Evolutionary conservation across 78 protist genomes (phyloP), one percentile per base, ranked within the genome.

Genomic region (Corallochytrium limacisporum): DNA sequence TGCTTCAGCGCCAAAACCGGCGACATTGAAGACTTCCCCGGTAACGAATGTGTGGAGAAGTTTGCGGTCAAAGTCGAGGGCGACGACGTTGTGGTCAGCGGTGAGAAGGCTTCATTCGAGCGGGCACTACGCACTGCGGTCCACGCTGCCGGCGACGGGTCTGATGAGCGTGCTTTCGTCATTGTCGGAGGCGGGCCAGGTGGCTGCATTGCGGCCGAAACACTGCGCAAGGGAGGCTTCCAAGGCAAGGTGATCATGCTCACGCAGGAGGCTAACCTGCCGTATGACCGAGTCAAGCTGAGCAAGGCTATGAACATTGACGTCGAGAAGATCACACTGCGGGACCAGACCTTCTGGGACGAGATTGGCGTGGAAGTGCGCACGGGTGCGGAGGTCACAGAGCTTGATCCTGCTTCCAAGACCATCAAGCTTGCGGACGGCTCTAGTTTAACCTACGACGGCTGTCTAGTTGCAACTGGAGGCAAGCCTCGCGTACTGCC

Each of bases 1-100:
- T 69, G 74, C 49, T 69, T 69, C 74, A 53, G 28, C 22, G 39
- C 35, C 37, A 37, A 3, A 22, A 55, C 74, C 2, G 74, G 74
- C 15, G 74, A 69, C 53, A 69, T 69, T 26, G 74, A 69, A 24
- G 74, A 69, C 40, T 3, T 33, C 33, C 74, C 74, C 9, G 65
- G 65, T n/a, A 3, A 42, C 20, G 65, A 69, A 29, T 5, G 60
- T 7, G n/a, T 29, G 33, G 13, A 4, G 16, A 54, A 4, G 60
- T 54, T 16, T 10, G 6, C 12, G 51, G 55, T 48, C 7, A 3
- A 9, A 10, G 31, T 48, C 29, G 55, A 1, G 1, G 55, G 29
- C 31, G 55, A 18, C 7, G 8, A 48, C 29, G 55, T 48, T 32
- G 7, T 48, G 5, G 33, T 48, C 31, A 24, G 37, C 22, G 31